Evolutionary conservation across 176 grass and related monocot species (phyloP), one percentile per base, ranked within the genome.

Genomic region (sorghum (Sorghum bicolor)): DNA sequence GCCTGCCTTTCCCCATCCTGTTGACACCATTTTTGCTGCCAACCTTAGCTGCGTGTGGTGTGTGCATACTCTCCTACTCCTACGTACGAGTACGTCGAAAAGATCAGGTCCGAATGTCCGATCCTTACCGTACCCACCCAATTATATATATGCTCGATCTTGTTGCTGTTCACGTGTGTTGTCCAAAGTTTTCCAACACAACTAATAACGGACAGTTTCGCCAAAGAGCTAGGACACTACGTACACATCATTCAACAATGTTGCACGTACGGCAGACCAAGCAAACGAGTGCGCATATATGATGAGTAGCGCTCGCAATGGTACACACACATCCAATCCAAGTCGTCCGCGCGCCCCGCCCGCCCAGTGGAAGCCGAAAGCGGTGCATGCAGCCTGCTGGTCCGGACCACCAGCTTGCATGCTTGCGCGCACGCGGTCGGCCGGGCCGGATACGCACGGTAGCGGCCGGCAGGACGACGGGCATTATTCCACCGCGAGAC

Each of bases 401-500:
- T 38, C 52, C 74, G 74, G 74, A 28, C 52, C 33, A 76, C 11
- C 75, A 61, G 52, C 47, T 48, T 39, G 52, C 52, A 24, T 48
- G 43, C 24, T 29, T 25, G 67, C n/a, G 40, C 31, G 31, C 74
- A 57, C 74, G 73, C 73, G 30, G 30, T 34, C 30, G 72, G 47
- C 4, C 12, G 45, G 68, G 7, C 0, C 36, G 55, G 55, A 66
- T 19, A 17, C 71, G 44, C 72, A 10, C 72, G 6, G 15, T 19
- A 17, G 34, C 55, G 1, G 37, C 58, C 17, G 14, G 24, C 24
- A 6, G 5, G 34, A 12, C 39, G 5, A 22, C 58, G 11, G 10
- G 26, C 44, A 69, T 32, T 4, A 77, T 77, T 5, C 74, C 53
- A 11, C 74, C 74, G n/a, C 5, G 53, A 77, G 74, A 77, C 74